Evolutionary conservation across 139 green algal species (phyloP), one percentile per base, ranked within the genome.

Genomic region (Micromonas pusilla): DNA sequence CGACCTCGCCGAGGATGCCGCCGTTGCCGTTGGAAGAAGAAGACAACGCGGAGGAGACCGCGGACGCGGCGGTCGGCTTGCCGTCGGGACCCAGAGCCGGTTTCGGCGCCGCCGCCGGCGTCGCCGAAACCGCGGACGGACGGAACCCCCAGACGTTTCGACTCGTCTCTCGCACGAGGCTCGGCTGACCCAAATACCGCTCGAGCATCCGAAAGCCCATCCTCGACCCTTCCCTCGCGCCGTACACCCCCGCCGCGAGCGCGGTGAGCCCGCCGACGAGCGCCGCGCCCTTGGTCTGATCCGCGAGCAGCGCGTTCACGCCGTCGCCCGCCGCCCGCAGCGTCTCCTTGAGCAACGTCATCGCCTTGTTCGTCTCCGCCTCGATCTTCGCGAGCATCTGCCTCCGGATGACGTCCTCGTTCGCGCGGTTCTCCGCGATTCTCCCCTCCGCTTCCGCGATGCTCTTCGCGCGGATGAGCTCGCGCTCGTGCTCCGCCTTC

Each of bases 401-500:
- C 39, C 82, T 80, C 6, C 92, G 79, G 88, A 97, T 96, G 52
- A 99, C 87, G 83, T 99, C 96, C 83, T 97, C 94, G 81, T 97
- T 98, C 77, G 91, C 86, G 0, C 94, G 84, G 23, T 87, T 84
- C 85, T 99, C 96, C 73, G 26, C 36, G 13, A 39, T 72, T 5
- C 94, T 83, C 3, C 91, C 95, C 84, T 98, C 93, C 6, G 94
- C 95, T 83, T 99, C 95, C 28, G 93, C 92, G 60, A 97, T 82
- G 3, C 91, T 91, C 77, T 88, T 91, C 1, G 72, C 76, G 54
- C 79, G 72, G 57, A 83, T 36, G 36, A 67, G 79, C 76, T 97
- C 91, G 21, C 89, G 84, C 84, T 97, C 89, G 2, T 97, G 81
- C 73, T 87, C 80, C 2, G 83, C 83, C 23, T 71, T 77, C 66